phyloP scores from a whole-genome alignment of 1,284 basidiomycete species.

The Boletus coffeatus region DNA sequence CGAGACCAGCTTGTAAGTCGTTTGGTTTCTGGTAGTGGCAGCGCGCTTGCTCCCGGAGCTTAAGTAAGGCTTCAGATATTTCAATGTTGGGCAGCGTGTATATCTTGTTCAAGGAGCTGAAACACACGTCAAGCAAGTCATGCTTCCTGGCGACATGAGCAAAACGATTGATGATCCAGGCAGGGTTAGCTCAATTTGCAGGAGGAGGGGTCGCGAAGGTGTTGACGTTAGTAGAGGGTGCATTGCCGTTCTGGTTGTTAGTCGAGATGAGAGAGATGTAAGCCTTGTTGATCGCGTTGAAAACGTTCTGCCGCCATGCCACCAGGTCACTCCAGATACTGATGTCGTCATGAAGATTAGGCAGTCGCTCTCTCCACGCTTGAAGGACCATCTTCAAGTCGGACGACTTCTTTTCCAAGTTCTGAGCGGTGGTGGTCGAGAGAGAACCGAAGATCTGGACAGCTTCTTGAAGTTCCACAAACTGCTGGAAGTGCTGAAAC shows the following conservation, averaged over 20 bases:
- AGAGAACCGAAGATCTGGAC: slow-evolving; percentile 92
- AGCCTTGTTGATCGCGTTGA: slow-evolving; percentile 93
- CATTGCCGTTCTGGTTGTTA: slow-evolving; percentile 43
- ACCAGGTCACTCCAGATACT: slow-evolving; percentile 99
- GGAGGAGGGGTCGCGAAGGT: slow-evolving; percentile 36
- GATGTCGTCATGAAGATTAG: slow-evolving; percentile 97
- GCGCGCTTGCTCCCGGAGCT: slow-evolving; percentile 98
- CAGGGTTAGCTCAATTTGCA: slow-evolving; percentile 26
- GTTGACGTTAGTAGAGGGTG: slow-evolving; percentile 55
- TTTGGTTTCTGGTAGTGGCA: slow-evolving; percentile 97
- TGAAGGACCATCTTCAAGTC: slow-evolving; percentile 96
- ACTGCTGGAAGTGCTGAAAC: slow-evolving; percentile 98
- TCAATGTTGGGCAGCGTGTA: slow-evolving; percentile 99
- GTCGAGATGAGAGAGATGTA: slow-evolving; percentile 87
- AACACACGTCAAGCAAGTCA: slow-evolving; percentile 94
- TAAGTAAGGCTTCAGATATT: slow-evolving; percentile 99
- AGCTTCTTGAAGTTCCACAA: slow-evolving; percentile 97
- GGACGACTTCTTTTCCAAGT: slow-evolving; percentile 91
- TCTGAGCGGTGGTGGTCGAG: slow-evolving; percentile 81
- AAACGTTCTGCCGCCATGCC: slow-evolving; percentile 94
- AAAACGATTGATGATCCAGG: slow-evolving; percentile 99
- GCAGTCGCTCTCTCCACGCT: slow-evolving; percentile 96
- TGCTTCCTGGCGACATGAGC: slow-evolving; percentile 99
- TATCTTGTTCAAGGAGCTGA: slow-evolving; percentile 93
- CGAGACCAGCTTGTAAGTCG: slow-evolving; percentile 90